These are phyloP conservation scores for Amphirosellinia nigrospora DNA, from an alignment of 495 filamentous ascomycete species.

Conservation along the genomic window DNA sequence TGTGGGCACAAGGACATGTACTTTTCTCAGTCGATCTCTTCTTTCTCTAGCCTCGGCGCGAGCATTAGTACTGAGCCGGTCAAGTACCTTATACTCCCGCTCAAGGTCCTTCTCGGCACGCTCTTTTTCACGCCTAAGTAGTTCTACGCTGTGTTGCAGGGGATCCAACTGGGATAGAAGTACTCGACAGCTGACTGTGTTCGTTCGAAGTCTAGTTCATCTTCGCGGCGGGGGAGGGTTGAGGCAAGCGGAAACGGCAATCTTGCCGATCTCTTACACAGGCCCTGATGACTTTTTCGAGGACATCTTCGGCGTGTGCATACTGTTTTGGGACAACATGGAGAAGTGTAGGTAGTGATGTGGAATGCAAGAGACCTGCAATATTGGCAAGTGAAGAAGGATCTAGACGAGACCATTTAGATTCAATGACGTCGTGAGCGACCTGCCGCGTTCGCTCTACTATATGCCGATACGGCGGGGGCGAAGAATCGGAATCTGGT, in stretches of 20 bases:
- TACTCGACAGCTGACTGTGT: slow-evolving; percentile 44
- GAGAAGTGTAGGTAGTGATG: slow-evolving; percentile 47
- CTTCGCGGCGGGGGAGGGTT: slow-evolving; percentile 40
- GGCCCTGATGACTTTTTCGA: slow-evolving; percentile 19
- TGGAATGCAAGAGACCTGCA: slow-evolving; percentile 44
- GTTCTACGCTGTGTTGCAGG: slow-evolving; percentile 49
- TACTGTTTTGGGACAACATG: slow-evolving; percentile 44
- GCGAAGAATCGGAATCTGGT: slow-evolving; percentile 34
- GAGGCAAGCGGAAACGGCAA: slow-evolving; percentile 47
- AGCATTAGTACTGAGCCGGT: slow-evolving; percentile 46
- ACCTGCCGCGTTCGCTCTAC: slow-evolving; percentile 48
- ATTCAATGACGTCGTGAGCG: slow-evolving; percentile 47
- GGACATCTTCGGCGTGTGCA: slow-evolving; percentile 43
- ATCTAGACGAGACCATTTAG: slow-evolving; percentile 54
- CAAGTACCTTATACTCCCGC: slow-evolving; percentile 46
- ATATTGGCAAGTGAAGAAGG: slow-evolving; percentile 44
- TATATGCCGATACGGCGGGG: slow-evolving; percentile 45
- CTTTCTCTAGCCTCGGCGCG: slow-evolving; percentile 45
- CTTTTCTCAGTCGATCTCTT: slow-evolving; percentile 43
- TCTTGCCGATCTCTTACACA: slow-evolving; percentile 22
- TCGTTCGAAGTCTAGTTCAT: slow-evolving; percentile 54
- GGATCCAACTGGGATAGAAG: slow-evolving; percentile 51
- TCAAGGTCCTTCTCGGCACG: slow-evolving; percentile 46
- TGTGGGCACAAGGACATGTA: slow-evolving; percentile 51
- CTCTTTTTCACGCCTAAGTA: slow-evolving; percentile 50